Conservation (phyloP, 441 rosid species). For the Gossypium schwendimanii region DNA sequence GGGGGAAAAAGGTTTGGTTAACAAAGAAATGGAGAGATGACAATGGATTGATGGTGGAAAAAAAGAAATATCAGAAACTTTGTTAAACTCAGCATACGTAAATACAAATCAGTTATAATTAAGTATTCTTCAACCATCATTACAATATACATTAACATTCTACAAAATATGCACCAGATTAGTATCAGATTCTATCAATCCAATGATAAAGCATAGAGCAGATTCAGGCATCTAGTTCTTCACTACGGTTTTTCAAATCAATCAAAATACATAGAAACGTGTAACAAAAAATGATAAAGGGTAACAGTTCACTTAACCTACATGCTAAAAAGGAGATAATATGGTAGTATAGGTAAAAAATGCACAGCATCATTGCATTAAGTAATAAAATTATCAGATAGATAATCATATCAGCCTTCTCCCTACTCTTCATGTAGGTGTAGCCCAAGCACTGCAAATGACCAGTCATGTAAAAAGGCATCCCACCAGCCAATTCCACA, state of each 20-base stretch:
- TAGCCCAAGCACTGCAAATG: neutral
- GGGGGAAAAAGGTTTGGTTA: constrained; percentile 10
- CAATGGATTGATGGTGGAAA: neutral
- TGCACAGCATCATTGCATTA: neutral
- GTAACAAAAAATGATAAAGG: neutral
- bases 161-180: neutral
- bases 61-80: neutral
- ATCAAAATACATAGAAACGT: neutral
- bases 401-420: neutral
- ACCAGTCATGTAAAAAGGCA: neutral
- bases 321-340: neutral
- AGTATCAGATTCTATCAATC: neutral
- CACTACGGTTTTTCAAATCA: neutral
- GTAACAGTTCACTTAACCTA: neutral
- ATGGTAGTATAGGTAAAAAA: neutral
- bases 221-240: neutral
- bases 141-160: neutral
- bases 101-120: neutral
- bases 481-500: neutral
- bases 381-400: neutral
- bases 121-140: neutral
- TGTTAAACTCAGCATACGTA: neutral
- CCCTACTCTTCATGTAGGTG: neutral
- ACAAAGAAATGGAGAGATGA: constrained; percentile 1
- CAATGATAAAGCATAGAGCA: neutral